These are phyloP conservation scores for Hansfordia pulvinata DNA, from an alignment of 2,329 filamentous ascomycete species.

Conservation along the genomic window DNA sequence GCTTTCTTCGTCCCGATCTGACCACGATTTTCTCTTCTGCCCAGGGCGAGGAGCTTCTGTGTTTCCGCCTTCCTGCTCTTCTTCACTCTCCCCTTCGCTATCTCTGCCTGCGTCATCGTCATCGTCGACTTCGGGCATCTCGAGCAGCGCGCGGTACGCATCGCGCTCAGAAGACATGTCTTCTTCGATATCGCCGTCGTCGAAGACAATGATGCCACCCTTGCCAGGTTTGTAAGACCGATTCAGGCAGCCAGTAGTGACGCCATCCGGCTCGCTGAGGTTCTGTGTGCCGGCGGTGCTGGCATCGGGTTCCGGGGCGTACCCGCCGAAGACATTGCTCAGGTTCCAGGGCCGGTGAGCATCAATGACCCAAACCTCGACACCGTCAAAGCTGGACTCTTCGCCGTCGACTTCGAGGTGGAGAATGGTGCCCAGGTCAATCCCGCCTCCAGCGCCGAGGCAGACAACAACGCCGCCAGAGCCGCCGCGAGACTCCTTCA, in stretches of 20 bases:
- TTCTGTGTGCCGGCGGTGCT: conserved; percentile 31
- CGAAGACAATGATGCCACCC: conserved; percentile 86
- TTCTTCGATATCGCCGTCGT: conserved; percentile 89
- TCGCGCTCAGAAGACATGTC: conserved; percentile 61
- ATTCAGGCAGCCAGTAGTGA: conserved; percentile 59
- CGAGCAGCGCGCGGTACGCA: conserved; percentile 72
- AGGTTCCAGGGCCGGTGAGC: conserved; percentile 89
- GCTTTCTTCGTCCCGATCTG: conserved; percentile 55
- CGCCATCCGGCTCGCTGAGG: conserved; percentile 45
- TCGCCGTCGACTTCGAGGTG: conserved; percentile 59
- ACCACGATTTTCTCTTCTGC: conserved; percentile 71
- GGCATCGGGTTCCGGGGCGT: conserved; percentile 37
- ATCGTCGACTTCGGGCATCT: conserved; percentile 84
- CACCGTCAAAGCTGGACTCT: conserved; percentile 59
- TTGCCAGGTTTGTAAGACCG: conserved; percentile 61
- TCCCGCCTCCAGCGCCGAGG: conserved; percentile 81
- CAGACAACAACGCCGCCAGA: conserved; percentile 83
- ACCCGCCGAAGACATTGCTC: conserved; percentile 79
- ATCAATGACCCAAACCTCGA: conserved; percentile 92
- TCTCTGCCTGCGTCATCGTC: conserved; percentile 49
- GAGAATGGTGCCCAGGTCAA: conserved; percentile 71
- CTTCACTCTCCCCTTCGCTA: conserved; percentile 41
- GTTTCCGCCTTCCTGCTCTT: conserved; percentile 41
- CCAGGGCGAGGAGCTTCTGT: conserved; percentile 29
- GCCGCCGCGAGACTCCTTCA: conserved; percentile 76